phyloP scores from a whole-genome alignment of 495 filamentous ascomycete species.

The Talaromyces liani region DNA sequence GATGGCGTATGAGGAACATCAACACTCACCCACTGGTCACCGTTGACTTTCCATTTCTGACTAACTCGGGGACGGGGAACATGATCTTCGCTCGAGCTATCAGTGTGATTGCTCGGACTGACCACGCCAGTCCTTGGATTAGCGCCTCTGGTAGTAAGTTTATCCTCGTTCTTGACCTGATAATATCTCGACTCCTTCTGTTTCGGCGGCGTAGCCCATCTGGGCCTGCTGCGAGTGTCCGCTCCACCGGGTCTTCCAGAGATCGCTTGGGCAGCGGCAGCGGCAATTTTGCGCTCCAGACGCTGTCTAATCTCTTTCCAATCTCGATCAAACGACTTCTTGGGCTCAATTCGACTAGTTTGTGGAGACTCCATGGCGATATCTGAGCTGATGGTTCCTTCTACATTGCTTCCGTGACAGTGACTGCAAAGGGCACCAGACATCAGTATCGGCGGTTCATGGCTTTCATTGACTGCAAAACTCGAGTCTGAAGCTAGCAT shows the following conservation, averaged over 20 bases:
- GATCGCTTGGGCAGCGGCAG: conserved; percentile 7
- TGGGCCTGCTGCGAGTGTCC: conserved; percentile 6
- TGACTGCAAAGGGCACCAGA: neutral
- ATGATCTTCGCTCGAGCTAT: conserved; percentile 9
- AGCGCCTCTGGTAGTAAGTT: conserved; percentile 14
- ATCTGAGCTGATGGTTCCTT: neutral
- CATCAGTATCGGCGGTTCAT: neutral
- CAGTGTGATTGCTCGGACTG: conserved; percentile 18
- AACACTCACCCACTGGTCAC: conserved; percentile 19
- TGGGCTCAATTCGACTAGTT: neutral
- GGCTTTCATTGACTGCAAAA: neutral
- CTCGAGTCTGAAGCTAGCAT: neutral
- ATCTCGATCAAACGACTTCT: conserved; percentile 6
- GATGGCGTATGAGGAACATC: conserved; percentile 13
- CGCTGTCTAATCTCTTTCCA: conserved; percentile 10
- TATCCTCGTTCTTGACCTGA: conserved; percentile 14
- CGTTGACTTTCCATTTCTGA: conserved; percentile 19
- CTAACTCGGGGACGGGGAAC: conserved; percentile 11
- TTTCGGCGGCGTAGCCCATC: conserved; percentile 8
- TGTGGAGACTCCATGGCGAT: conserved; percentile 3
- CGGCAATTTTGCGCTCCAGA: conserved; percentile 7
- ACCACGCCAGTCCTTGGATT: conserved; percentile 24
- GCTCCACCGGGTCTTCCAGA: conserved; percentile 5
- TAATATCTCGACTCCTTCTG: neutral
- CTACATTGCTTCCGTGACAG: conserved; percentile 9